Conservation (phyloP, 306 rosid genomes). For the Pterocarpus macrocarpus region DNA sequence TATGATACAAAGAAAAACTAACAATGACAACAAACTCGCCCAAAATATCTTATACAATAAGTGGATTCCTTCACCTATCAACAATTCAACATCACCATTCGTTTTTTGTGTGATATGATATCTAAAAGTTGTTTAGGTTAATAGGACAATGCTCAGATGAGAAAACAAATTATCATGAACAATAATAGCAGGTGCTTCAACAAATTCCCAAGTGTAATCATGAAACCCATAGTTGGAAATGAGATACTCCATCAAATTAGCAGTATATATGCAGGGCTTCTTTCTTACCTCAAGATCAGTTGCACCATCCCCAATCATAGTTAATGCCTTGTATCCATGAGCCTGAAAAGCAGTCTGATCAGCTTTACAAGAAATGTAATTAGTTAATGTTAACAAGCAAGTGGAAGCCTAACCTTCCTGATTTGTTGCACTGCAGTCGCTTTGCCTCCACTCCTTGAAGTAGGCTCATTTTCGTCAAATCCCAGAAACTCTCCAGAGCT, state of each 20-base stretch:
- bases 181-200: constrained; percentile 15
- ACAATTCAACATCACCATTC: constrained; percentile 10
- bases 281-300: constrained; percentile 91
- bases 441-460: constrained; percentile 96
- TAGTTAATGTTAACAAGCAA: constrained; percentile 17
- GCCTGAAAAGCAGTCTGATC: constrained; percentile 64
- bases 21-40: neutral
- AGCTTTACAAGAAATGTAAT: constrained; percentile 43
- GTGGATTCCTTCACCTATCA: neutral
- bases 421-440: constrained; percentile 86
- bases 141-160: neutral
- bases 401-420: constrained; percentile 68
- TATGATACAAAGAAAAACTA: neutral
- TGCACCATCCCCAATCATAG: constrained; percentile 96
- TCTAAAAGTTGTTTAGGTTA: constrained; percentile 25
- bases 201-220: neutral
- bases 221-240: constrained; percentile 9
- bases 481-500: constrained; percentile 89
- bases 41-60: constrained; percentile 15
- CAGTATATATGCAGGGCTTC: constrained; percentile 26
- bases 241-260: constrained; percentile 15
- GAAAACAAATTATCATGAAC: neutral
- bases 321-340: constrained; percentile 70
- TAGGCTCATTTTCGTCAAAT: constrained; percentile 82
- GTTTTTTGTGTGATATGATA: neutral